Evolutionary conservation across 805 yeast species (phyloP), one percentile per base, ranked within the genome.

Genomic region (Candida oleophila): DNA sequence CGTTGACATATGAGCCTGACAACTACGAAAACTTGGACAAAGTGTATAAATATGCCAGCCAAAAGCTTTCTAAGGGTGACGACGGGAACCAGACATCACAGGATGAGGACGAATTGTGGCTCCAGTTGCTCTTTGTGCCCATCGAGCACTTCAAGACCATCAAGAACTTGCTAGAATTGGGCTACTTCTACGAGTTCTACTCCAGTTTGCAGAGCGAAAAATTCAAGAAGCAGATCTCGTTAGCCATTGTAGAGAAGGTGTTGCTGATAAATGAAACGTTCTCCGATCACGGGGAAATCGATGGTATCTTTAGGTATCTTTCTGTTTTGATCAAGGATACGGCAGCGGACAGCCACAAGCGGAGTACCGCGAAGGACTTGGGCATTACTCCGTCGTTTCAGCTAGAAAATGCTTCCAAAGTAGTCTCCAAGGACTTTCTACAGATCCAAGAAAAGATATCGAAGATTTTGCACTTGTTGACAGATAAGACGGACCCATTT

Each of bases 1-100:
- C 89, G 0, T 69, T 89, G 36, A 71, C 76, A 3, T 87, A 83
- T 66, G 87, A 87, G 58, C 86, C 89, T 4, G 68, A 76, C 0
- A 78, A 82, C 47, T 73, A 72, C 50, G 76, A 71, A 3, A 81
- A 87, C 61, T 69, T 90, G 46, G 83, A 87, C 58, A 64, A 67
- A 30, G 71, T 90, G 21, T 85, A 79, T 62, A 65, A 77, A 47
- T 83, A 77, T 60, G 82, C 89, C 1, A 66, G 62, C 49, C 73
- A 53, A 69, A 74, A 53, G 14, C 61, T 65, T 50, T 49, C 60
- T 57, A 54, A 41, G 18, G 32, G 44, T 5, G 21, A 41, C 4
- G 52, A 45, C 2, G 54, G 45, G 22, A 28, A 16, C 33, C 19
- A 21, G 28, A n/a, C 18, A 21, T 15, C 3, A 12, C 16, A 32